phyloP scores from a whole-genome alignment of 2,329 filamentous ascomycete genomes.

The Trichoderma sp. region DNA sequence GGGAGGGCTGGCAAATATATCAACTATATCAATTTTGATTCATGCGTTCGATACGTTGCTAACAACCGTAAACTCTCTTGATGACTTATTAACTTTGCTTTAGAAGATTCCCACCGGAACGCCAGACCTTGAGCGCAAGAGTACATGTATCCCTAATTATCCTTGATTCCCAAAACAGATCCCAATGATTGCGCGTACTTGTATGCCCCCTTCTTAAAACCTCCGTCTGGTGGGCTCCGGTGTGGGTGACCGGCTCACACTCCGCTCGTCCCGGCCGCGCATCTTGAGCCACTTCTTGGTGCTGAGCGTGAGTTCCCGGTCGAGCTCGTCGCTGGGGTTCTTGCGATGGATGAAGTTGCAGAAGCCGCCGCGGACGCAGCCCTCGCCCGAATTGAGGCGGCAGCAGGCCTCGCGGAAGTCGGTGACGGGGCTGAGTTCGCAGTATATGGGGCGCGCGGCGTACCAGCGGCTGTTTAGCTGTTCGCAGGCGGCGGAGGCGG shows the following conservation, averaged over 20 bases:
- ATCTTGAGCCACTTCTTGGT: conserved; percentile 96
- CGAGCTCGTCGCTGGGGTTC: conserved; percentile 85
- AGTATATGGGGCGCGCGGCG: conserved; percentile 94
- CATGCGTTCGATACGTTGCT: not conserved
- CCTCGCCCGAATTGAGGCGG: conserved; percentile 88
- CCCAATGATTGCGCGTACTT: not conserved
- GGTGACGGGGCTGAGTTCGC: conserved; percentile 93
- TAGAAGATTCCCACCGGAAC: conserved; percentile 3
- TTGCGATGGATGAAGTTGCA: conserved; percentile 99
- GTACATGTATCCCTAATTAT: conserved; percentile 8
- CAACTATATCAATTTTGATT: conserved; percentile 16
- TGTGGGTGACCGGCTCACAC: conserved; percentile 76
- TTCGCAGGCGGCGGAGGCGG: conserved; percentile 89
- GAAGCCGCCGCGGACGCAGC: conserved; percentile 92
- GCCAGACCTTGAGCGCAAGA: conserved; percentile 8
- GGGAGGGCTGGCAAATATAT: conserved; percentile 18
- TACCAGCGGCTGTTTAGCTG: conserved; percentile 95
- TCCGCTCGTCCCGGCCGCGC: conserved; percentile 80
- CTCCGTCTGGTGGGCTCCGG: conserved; percentile 78
- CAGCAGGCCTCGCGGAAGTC: conserved; percentile 98
- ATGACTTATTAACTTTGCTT: conserved; percentile 8
- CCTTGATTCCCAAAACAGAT: not conserved
- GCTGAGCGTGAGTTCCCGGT: conserved; percentile 78
- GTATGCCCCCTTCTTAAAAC: conserved; percentile 47
- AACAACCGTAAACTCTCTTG: not conserved